These are phyloP conservation scores for Anthracocystis walkeri DNA, from an alignment of 1,284 basidiomycete species.

Conservation along the genomic window DNA sequence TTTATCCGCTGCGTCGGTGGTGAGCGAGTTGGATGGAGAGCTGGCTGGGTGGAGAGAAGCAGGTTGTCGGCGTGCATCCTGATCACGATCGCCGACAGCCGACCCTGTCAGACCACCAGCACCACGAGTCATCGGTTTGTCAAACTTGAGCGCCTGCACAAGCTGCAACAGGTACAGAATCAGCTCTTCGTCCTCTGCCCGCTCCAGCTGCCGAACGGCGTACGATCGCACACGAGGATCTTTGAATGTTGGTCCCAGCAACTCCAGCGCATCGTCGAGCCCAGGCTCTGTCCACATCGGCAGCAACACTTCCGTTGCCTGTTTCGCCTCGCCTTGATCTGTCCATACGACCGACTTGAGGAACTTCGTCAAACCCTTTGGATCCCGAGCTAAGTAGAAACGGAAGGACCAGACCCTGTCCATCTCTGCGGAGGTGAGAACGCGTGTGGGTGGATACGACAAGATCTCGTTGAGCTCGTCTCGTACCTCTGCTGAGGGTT, in stretches of 20 bases:
- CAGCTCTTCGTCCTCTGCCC: slow-evolving; percentile 97
- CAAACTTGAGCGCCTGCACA: slow-evolving; percentile 89
- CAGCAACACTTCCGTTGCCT: slow-evolving; percentile 93
- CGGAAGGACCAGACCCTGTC: slow-evolving; percentile 98
- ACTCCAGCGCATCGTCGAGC: slow-evolving; percentile 93
- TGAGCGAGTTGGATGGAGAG: slow-evolving; percentile 29
- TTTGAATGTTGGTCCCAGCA: slow-evolving; percentile 86
- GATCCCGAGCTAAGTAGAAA: slow-evolving; percentile 91
- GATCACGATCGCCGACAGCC: slow-evolving; percentile 22
- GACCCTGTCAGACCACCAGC: slow-evolving; percentile 20
- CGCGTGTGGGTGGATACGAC: slow-evolving; percentile 88
- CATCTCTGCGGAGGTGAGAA: slow-evolving; percentile 89
- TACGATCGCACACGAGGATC: slow-evolving; percentile 92
- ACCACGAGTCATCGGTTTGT: slow-evolving; percentile 37
- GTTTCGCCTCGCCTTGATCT: slow-evolving; percentile 93
- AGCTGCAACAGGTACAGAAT: slow-evolving; percentile 92
- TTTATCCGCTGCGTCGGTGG: slow-evolving; percentile 8
- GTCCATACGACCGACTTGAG: slow-evolving; percentile 98
- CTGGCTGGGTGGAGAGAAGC: slow-evolving; percentile 15
- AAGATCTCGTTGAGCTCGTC: slow-evolving; percentile 93
- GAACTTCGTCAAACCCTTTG: slow-evolving; percentile 92
- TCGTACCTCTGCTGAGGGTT: slow-evolving; percentile 91
- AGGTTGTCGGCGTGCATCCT: slow-evolving; percentile 14
- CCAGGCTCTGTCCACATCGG: slow-evolving; percentile 98
- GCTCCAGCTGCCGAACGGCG: slow-evolving; percentile 87